Percentiles rank a stretch among this genome's conserved stretches.
Conservation (phyloP, 805 yeast genomes). For the Myxozyma udenii region DNA sequence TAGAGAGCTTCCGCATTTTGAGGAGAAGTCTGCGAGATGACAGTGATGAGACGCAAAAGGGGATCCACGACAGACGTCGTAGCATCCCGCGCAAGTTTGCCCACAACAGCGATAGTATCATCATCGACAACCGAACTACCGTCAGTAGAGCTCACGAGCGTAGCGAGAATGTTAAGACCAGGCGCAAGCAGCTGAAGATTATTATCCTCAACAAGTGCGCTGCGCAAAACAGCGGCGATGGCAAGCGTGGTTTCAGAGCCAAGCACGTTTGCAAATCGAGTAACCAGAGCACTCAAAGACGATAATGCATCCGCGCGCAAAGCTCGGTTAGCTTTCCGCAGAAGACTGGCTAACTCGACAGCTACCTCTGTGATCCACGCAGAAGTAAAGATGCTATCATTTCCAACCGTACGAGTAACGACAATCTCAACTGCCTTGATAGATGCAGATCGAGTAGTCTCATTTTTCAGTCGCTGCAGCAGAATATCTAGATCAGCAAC, state of each 20-base stretch:
- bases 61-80: slow-evolving; percentile 12
- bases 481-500: slow-evolving; percentile 38
- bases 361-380: slow-evolving; percentile 30
- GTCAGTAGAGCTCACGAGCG: background rate
- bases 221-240: slow-evolving; percentile 18
- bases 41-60: slow-evolving; percentile 7
- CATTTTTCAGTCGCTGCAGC: slow-evolving; percentile 39
- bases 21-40: slow-evolving; percentile 2
- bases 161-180: slow-evolving; percentile 9
- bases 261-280: slow-evolving; percentile 1
- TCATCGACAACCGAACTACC: background rate
- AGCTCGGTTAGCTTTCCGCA: slow-evolving; percentile 31
- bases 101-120: slow-evolving; percentile 4
- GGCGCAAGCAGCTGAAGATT: slow-evolving; percentile 24
- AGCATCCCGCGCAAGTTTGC: slow-evolving; percentile 2
- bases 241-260: slow-evolving; percentile 9
- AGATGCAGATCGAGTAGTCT: slow-evolving; percentile 39
- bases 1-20: background rate
- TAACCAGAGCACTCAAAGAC: slow-evolving; percentile 24
- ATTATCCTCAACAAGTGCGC: slow-evolving; percentile 5
- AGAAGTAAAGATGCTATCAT: slow-evolving; percentile 22
- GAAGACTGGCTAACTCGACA: slow-evolving; percentile 23
- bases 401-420: slow-evolving; percentile 23
- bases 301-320: slow-evolving; percentile 32
- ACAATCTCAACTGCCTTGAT: slow-evolving; percentile 35